A percentile compares a stretch with the other conserved stretches of the same genome.
phyloP scores from a whole-genome alignment of 116 monocot genomes.

The Dioscorea cayenensis region DNA sequence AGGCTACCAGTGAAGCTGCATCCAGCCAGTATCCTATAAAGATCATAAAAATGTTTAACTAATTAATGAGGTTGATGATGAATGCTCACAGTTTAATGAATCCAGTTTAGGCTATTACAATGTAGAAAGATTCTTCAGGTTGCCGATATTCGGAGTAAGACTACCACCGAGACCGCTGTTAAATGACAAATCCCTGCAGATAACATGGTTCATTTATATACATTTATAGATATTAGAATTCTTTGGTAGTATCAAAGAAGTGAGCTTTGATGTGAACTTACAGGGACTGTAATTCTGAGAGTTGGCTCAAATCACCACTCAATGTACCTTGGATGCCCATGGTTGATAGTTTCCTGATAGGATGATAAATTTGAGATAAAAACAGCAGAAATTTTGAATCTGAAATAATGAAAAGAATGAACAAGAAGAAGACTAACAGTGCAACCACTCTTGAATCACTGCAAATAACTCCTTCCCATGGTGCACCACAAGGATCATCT shows the following conservation, averaged over 20 bases:
- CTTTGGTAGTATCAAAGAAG: no score
- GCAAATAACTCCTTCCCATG: constrained; percentile 46
- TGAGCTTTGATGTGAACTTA: constrained; percentile 20
- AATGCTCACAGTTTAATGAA: not conserved
- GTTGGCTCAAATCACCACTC: constrained; percentile 45
- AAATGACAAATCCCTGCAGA: constrained; percentile 61
- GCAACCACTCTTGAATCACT: constrained; percentile 27
- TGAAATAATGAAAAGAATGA: not conserved
- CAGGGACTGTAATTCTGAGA: constrained; percentile 44
- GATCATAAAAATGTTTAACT: not conserved
- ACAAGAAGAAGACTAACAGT: constrained; percentile 16
- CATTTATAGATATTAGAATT: no score
- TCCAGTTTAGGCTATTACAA: constrained; percentile 30
- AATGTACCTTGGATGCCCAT: constrained; percentile 61
- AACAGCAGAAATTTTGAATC: not conserved
- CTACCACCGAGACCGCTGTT: constrained; percentile 45
- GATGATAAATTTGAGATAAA: not conserved
- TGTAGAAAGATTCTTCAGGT: constrained; percentile 35
- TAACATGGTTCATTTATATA: not conserved
- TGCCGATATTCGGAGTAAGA: constrained; percentile 31
- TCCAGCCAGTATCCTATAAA: constrained; percentile 52
- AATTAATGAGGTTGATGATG: not conserved
- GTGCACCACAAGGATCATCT: constrained; percentile 55
- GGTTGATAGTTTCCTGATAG: constrained; percentile 49
- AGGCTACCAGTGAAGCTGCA: constrained; percentile 75